phyloP scores from a whole-genome alignment of 1,139 yeast genomes.

The Pichia sorboxylosa region DNA sequence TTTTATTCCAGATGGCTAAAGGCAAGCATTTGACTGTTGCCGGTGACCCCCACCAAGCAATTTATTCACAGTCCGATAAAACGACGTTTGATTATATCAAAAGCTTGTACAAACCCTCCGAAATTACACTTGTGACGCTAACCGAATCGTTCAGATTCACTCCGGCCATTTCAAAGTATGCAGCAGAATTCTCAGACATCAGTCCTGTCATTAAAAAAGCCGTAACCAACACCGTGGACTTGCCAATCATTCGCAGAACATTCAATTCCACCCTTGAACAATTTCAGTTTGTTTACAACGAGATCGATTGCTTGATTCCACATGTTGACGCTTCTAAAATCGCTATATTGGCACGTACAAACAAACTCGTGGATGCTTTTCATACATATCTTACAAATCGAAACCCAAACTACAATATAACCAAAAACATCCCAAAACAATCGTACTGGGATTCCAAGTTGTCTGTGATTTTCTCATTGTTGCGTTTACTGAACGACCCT shows the following conservation, averaged over 20 bases:
- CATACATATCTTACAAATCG: slow-evolving; percentile 30
- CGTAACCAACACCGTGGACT: slow-evolving; percentile 7
- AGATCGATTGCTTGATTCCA: slow-evolving; percentile 33
- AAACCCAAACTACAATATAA: slow-evolving; percentile 29
- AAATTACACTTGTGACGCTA: slow-evolving; percentile 26
- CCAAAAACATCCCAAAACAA: slow-evolving; percentile 36
- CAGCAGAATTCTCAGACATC: slow-evolving; percentile 41
- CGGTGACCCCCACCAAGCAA: slow-evolving; percentile 67
- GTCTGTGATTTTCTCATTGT: slow-evolving; percentile 38
- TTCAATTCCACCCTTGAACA: slow-evolving; percentile 28
- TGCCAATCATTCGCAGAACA: slow-evolving; percentile 26
- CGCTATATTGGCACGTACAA: slow-evolving; percentile 42
- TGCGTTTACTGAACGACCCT: slow-evolving; percentile 31
- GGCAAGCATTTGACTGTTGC: slow-evolving; percentile 49
- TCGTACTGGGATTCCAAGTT: slow-evolving; percentile 44
- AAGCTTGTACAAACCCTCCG: slow-evolving; percentile 6
- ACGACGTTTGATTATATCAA: slow-evolving; percentile 12
- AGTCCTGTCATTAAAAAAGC: slow-evolving; percentile 27
- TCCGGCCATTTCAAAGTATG: slow-evolving; percentile 20
- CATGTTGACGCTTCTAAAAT: slow-evolving; percentile 39
- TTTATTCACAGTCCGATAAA: slow-evolving; percentile 55
- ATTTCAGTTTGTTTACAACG: slow-evolving; percentile 32
- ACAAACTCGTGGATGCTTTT: slow-evolving; percentile 38
- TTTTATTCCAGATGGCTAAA: slow-evolving; percentile 30
- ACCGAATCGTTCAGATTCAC: slow-evolving; percentile 38